A percentile compares a stretch with the other conserved stretches of the same genome.
Evolutionary conservation across 1,284 basidiomycete species (phyloP).

Genomic region (Rhodofomes roseus): DNA sequence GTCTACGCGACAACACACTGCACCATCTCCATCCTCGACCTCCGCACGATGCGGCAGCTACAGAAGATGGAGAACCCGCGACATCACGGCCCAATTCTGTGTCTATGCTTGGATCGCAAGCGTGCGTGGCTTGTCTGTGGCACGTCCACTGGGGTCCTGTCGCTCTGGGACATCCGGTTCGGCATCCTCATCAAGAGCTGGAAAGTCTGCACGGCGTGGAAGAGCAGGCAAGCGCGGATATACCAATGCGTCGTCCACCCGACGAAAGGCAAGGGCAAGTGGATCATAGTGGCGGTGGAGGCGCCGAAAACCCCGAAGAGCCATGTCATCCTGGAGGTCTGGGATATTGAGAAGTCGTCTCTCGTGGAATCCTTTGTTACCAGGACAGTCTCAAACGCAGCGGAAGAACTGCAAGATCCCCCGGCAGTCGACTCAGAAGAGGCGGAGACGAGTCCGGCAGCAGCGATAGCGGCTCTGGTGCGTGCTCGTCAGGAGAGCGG

Average conservation of each 20-base stretch:
- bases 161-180: slow-evolving; percentile 94
- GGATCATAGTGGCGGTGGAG: slow-evolving; percentile 84
- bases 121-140: slow-evolving; percentile 87
- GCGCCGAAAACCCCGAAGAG: slow-evolving; percentile 26
- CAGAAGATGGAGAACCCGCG: slow-evolving; percentile 81
- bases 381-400: slow-evolving; percentile 33
- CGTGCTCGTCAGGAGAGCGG: slow-evolving; percentile 40
- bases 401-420: slow-evolving; percentile 48
- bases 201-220: slow-evolving; percentile 65
- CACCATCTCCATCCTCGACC: slow-evolving; percentile 74
- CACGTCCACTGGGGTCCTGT: slow-evolving; percentile 75
- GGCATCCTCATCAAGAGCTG: slow-evolving; percentile 87
- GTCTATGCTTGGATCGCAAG: slow-evolving; percentile 60
- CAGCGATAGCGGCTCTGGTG: slow-evolving; percentile 60
- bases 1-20: slow-evolving; percentile 85
- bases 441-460: slow-evolving; percentile 59
- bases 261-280: slow-evolving; percentile 80
- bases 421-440: slow-evolving; percentile 48
- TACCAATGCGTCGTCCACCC: slow-evolving; percentile 81
- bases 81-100: slow-evolving; percentile 84
- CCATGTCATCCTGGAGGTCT: slow-evolving; percentile 65
- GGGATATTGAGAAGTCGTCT: slow-evolving; percentile 71
- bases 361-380: slow-evolving; percentile 71
- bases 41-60: slow-evolving; percentile 79
- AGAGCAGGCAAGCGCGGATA: slow-evolving; percentile 51